These are phyloP conservation scores for Tetrahymena elliotti DNA, from an alignment of 73 alveolate species.

Conservation along the genomic window DNA sequence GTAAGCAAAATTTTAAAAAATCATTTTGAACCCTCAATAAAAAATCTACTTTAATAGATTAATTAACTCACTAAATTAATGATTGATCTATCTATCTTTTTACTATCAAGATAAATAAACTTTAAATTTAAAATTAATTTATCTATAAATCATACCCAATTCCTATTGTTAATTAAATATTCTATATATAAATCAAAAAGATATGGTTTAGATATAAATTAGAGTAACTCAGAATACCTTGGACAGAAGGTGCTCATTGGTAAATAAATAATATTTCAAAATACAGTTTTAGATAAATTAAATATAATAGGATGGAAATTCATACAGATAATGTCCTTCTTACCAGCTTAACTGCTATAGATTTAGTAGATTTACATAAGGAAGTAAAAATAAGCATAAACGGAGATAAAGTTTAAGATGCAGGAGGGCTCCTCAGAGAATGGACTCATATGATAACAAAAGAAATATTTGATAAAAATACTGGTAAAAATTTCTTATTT, in stretches of 20 bases:
- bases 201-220: conserved; percentile 42
- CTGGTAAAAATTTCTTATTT: not conserved
- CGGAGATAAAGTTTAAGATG: conserved; percentile 52
- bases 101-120: not conserved
- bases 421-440: conserved; percentile 57
- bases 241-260: conserved; percentile 29
- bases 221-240: conserved; percentile 49
- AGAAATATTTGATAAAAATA: conserved; percentile 12
- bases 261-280: not conserved
- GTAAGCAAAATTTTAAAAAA: not conserved
- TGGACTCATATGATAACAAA: conserved; percentile 35
- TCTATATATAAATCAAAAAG: too few relatives aligned
- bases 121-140: too few relatives aligned
- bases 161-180: too few relatives aligned
- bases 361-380: conserved; percentile 23
- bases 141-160: too few relatives aligned
- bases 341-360: not conserved
- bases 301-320: conserved; percentile 6
- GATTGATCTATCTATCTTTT: not conserved
- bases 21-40: not conserved
- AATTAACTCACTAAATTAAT: too few relatives aligned
- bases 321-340: conserved; percentile 18
- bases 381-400: conserved; percentile 41
- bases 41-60: not conserved
- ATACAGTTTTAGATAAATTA: not conserved